phyloP scores from a whole-genome alignment of 345 rosid species.

The Eucalyptus curtisii region DNA sequence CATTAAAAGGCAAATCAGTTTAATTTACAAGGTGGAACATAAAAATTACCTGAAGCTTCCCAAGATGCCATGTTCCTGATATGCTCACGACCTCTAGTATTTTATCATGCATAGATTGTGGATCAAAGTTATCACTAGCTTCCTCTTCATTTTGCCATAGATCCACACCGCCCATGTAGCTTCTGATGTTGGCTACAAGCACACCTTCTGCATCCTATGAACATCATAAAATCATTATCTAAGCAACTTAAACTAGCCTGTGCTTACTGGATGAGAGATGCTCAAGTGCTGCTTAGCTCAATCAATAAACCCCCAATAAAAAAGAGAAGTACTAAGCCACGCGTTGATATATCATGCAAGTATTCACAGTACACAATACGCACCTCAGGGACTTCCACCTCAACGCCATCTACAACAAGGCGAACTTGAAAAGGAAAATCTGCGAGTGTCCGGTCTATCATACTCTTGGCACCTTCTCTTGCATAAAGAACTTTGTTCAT shows the following conservation, averaged over 20 bases:
- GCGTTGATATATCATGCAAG: not conserved
- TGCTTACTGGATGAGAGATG: not conserved
- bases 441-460: conserved; percentile 75
- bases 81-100: conserved; percentile 75
- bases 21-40: not conserved
- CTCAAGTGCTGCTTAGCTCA: not conserved
- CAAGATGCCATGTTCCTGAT: conserved; percentile 87
- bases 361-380: conserved; percentile 1
- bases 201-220: conserved; percentile 79
- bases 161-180: conserved; percentile 94
- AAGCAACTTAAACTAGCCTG: not conserved
- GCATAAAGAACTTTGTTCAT: conserved; percentile 88
- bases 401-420: conserved; percentile 74
- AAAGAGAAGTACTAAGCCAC: not conserved
- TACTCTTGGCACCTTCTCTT: conserved; percentile 80
- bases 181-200: conserved; percentile 78
- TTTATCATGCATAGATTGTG: conserved; percentile 88
- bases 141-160: conserved; percentile 86
- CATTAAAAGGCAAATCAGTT: not conserved
- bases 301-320: not conserved
- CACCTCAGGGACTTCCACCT: conserved; percentile 83
- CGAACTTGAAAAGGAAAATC: conserved; percentile 88
- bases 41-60: conserved; percentile 63
- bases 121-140: conserved; percentile 54
- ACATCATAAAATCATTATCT: not conserved